Percentiles rank a stretch among this genome's conserved stretches.
phyloP scores from a whole-genome alignment of 148 eudicot genomes.

The Rhododendron griersonianum region DNA sequence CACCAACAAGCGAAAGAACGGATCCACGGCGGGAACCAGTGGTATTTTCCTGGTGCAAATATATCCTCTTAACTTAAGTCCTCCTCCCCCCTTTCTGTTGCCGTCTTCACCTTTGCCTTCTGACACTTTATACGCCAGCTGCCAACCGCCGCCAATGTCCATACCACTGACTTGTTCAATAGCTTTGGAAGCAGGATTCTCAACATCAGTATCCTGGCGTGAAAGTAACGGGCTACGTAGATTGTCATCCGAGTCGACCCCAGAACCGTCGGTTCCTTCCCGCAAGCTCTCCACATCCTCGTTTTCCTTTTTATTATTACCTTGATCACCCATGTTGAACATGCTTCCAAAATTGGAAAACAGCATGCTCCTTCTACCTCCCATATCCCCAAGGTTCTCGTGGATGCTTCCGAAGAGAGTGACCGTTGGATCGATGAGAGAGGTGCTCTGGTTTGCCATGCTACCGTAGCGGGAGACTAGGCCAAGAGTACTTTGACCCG shows the following conservation, averaged over 20 bases:
- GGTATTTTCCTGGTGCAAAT: constrained; percentile 62
- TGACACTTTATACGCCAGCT: constrained; percentile 58
- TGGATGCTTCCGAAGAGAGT: constrained; percentile 89
- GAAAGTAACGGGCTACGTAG: constrained; percentile 69
- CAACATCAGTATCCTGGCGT: constrained; percentile 41
- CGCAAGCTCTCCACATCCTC: constrained; percentile 55
- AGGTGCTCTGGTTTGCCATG: constrained; percentile 42
- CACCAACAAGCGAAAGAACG: constrained; percentile 43
- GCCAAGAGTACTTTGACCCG: constrained; percentile 65
- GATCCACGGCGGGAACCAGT: constrained; percentile 67
- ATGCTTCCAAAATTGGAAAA: constrained; percentile 85
- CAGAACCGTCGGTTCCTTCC: constrained; percentile 36
- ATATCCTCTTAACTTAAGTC: constrained; percentile 60
- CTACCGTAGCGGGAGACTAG: constrained; percentile 56
- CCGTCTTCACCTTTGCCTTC: constrained; percentile 53
- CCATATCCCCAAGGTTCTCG: constrained; percentile 55
- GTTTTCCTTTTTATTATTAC: constrained; percentile 27
- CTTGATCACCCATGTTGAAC: constrained; percentile 45
- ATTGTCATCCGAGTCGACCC: constrained; percentile 59
- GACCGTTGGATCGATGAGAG: constrained; percentile 67
- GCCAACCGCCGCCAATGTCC: constrained; percentile 98
- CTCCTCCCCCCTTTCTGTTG: constrained; percentile 28
- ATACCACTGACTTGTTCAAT: constrained; percentile 46
- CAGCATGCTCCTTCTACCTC: constrained; percentile 70
- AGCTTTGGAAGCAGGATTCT: constrained; percentile 16